Percentiles rank a stretch among this genome's conserved stretches.
Conservation (phyloP, 176 grass and related monocot species). For the Cocos nucifera region DNA sequence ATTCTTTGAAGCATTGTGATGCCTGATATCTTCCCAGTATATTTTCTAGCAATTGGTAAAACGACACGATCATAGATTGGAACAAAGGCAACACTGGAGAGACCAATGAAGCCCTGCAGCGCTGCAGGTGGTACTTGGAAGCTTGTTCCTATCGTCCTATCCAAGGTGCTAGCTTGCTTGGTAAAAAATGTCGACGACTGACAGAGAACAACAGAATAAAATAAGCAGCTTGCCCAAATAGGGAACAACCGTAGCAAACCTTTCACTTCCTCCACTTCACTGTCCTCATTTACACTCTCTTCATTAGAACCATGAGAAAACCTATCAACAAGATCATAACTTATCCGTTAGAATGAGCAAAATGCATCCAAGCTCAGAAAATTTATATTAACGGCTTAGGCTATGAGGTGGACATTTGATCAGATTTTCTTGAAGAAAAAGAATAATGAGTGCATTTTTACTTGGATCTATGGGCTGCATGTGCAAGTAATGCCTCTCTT, state of each 20-base stretch:
- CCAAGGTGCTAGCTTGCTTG: slow-evolving; percentile 4
- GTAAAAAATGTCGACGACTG: slow-evolving; percentile 1
- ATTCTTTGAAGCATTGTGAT: slow-evolving; percentile 48
- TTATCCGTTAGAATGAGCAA: no score
- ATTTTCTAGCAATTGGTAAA: slow-evolving; percentile 31
- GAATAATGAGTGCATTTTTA: no score
- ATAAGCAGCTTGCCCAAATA: background rate
- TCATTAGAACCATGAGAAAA: no score
- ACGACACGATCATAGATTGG: slow-evolving; percentile 46
- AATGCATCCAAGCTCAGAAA: no score
- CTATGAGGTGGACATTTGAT: no score
- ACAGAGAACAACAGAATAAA: background rate
- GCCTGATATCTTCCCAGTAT: slow-evolving; percentile 18
- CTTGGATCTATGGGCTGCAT: no score
- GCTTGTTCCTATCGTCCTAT: background rate
- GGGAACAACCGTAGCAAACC: background rate
- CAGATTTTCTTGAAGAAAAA: no score
- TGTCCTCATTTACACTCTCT: no score
- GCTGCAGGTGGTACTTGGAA: slow-evolving; percentile 5
- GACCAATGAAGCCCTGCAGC: background rate
- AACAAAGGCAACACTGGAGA: slow-evolving; percentile 3
- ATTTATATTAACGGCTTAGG: no score
- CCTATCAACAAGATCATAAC: no score
- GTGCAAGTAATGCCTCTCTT: no score
- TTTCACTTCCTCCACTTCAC: background rate